A percentile compares a stretch with the other conserved stretches of the same genome.
These are phyloP conservation scores for Botrytis squamosa DNA, from an alignment of 2,329 filamentous ascomycete genomes.

Conservation along the genomic window DNA sequence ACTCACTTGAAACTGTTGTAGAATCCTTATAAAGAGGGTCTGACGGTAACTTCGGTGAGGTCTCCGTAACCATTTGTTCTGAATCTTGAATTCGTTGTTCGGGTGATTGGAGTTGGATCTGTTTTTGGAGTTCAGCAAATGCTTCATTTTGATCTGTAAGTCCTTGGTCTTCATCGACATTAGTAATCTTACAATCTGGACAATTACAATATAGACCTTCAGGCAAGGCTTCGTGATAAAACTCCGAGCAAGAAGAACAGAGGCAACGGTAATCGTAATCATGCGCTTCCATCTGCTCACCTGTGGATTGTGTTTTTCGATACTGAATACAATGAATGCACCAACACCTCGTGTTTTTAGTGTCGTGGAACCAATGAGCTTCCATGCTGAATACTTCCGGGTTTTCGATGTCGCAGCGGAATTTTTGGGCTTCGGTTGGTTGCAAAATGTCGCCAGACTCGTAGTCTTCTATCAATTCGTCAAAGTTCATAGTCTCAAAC, in stretches of 20 bases:
- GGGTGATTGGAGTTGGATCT: neutral
- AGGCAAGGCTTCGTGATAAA: neutral
- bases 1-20: neutral
- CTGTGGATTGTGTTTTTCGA: neutral
- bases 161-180: neutral
- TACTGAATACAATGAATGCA: neutral
- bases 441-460: neutral
- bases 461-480: neutral
- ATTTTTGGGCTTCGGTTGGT: neutral
- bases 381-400: neutral
- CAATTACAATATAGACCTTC: neutral
- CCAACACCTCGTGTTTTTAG: neutral
- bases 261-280: neutral
- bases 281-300: neutral
- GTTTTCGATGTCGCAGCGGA: neutral
- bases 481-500: neutral
- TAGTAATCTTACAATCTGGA: neutral
- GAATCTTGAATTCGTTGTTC: neutral
- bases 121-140: neutral
- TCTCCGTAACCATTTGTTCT: neutral
- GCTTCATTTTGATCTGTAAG: neutral
- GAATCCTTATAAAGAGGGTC: neutral
- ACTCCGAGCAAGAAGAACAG: neutral
- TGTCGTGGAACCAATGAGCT: slow-evolving; percentile 6
- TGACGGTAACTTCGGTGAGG: neutral